These are phyloP conservation scores for Aaosphaeria arxii DNA, from an alignment of 2,329 filamentous ascomycete species.

Conservation along the genomic window DNA sequence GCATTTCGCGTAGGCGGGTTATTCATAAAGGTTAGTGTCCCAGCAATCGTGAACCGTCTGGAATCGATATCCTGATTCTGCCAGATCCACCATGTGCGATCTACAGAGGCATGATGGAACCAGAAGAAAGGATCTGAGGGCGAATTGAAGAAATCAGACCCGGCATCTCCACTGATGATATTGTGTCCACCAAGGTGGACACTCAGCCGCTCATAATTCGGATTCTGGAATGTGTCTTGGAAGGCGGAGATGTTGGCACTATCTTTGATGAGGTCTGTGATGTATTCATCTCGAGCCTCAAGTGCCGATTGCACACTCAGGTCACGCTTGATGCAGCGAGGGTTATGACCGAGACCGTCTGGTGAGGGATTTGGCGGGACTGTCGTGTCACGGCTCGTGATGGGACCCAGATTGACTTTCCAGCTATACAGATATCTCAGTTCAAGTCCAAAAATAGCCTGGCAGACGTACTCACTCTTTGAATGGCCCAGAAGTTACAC, in stretches of 20 bases:
- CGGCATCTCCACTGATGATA: neutral
- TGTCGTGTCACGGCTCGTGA: no score
- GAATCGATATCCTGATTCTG: slow-evolving; percentile 39
- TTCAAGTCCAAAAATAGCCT: neutral
- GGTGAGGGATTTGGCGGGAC: neutral
- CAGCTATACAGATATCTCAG: no score
- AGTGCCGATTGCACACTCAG: neutral
- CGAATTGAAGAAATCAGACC: neutral
- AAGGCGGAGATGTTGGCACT: neutral
- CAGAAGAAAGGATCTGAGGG: slow-evolving; percentile 37
- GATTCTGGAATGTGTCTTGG: neutral
- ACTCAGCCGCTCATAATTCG: neutral
- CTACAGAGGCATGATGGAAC: slow-evolving; percentile 46
- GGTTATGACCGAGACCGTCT: neutral
- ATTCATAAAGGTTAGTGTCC: slow-evolving; percentile 43
- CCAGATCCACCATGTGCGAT: slow-evolving; percentile 48
- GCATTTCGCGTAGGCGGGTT: slow-evolving; percentile 10
- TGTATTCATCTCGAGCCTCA: neutral
- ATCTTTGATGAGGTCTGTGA: neutral
- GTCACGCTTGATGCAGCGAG: neutral
- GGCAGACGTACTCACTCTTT: neutral
- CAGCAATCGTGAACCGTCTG: slow-evolving; percentile 37
- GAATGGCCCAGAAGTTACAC: neutral
- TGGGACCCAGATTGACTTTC: no score
- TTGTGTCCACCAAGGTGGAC: neutral